Base-by-base conservation (phyloP, 805 yeast genomes). In the Saturnispora saitoi region DNA sequence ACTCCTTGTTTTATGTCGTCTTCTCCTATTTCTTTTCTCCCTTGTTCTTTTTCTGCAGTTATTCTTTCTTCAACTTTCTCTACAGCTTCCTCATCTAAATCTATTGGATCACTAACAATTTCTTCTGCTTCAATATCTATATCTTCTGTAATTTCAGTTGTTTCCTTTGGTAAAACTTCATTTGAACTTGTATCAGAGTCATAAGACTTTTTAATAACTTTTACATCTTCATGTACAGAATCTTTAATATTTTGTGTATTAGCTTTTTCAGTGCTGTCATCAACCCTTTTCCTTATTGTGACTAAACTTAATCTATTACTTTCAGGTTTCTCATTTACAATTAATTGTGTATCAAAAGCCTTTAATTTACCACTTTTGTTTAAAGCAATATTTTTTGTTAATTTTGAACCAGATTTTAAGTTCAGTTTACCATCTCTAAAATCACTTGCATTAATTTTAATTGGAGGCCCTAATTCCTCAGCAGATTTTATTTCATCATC, bases 401-500 rank as follows among this genome's bases (percentile, higher is more conserved):
- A 41, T 30, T 37, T 45, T 4, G 48, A 41, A 15, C 52, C 40
- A 26, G 31, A 30, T 11, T 22, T 34, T 15, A 47, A 34, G 17
- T 50, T 47, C 14, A 20, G n/a, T 11, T 41, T 41, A 15, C 31
- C 22, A 14, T 41, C 24, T 17, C 28, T 40, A 32, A 41, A 29
- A 14, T 32, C 48, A 48, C 50, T 56, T 26, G 49, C 48, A 17
- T 42, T 15, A 4, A 58, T 58, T 32, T 52, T 55, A 2, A 63
- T 63, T 1, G 66, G 67, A 8, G 64, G 58, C 1, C 67, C 67
- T 45, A 58, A 51, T n/a, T 49, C 43, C 10, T 61, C 53, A 1
- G 68, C 67, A 2, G 59, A 55, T 36, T 54, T 58, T 14, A 64
- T 64, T 40, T 57, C 52, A 47, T 61, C 66, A 41, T 62, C 66